Evolutionary conservation across 805 yeast genomes (phyloP), one percentile per base, ranked within the genome.

Genomic region (Candida boleticola): DNA sequence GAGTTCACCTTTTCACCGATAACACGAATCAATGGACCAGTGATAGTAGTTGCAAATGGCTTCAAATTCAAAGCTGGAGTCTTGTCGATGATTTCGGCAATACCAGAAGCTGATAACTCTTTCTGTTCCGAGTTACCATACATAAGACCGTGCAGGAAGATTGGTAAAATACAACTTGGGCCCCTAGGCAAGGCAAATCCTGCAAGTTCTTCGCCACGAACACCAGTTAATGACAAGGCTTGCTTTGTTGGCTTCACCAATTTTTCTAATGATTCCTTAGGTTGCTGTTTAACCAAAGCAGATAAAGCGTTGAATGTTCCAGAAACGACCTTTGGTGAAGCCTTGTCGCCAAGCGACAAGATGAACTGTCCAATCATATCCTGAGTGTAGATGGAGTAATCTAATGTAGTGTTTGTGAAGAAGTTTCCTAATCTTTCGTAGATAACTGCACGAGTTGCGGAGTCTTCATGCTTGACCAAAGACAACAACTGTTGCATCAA

Each of bases 11-110:
- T 82, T 64, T 93, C 99, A 57, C 99, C 99, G 58, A 92, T 87
- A 43, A 92, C 96, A 74, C 99, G 89, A 66, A 93, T 93, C 58
- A 93, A 76, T 30, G 99, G 99, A 67, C 99, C 99, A 21, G 97
- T 90, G 49, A 95, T 88, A 21, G 82, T 81, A 6, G 98, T 92
- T 18, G 95, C 96, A 64, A 83, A 87, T 26, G 96, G 87, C 62
- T 82, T 86, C 64, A 93, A 77, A 45, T 77, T 80, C 9, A 78
- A 73, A n/a, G 93, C 82, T 17, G 93, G 93, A 0, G 98, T 87
- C 54, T 89, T 82, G 36, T 83, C 85, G 36, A 90, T 85, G 44
- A 93, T 68, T 55, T 83, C 90, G 3, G 96, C 93, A 55, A 93
- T 88, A 43, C 89, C 97, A 56, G 83, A 67, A 0, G 99, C 98